phyloP scores from a whole-genome alignment of 768 basidiomycete species.

The Leccinum imitatum region DNA sequence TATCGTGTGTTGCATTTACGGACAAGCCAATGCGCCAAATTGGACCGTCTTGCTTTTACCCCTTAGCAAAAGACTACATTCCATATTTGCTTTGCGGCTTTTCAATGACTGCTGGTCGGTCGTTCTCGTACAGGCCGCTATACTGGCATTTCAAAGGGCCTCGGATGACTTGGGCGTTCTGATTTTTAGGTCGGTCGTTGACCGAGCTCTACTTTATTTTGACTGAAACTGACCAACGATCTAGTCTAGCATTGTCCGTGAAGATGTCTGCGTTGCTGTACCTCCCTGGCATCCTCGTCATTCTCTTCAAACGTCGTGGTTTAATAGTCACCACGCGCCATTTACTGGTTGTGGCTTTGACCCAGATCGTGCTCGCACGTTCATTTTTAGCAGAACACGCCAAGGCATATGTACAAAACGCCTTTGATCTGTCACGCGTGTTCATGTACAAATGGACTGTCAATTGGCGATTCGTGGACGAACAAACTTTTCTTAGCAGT shows the following conservation, averaged over 20 bases:
- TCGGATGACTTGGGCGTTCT: conserved; percentile 62
- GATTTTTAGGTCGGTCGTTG: conserved; percentile 64
- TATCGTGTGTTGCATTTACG: conserved; percentile 69
- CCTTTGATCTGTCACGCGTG: conserved; percentile 85
- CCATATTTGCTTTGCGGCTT: conserved; percentile 85
- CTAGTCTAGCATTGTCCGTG: conserved; percentile 66
- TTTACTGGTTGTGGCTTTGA: conserved; percentile 35
- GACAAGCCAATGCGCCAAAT: conserved; percentile 61
- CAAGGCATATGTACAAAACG: conserved; percentile 64
- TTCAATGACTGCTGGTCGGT: conserved; percentile 96
- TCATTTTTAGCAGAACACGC: conserved; percentile 68
- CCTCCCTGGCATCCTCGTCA: conserved; percentile 81
- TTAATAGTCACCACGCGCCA: conserved; percentile 51
- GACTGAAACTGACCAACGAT: conserved; percentile 3
- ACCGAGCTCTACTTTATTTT: neutral
- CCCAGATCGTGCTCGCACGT: conserved; percentile 61
- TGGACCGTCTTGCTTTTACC: conserved; percentile 72
- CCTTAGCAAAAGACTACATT: conserved; percentile 91
- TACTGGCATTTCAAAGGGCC: conserved; percentile 61
- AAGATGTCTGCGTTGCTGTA: conserved; percentile 96
- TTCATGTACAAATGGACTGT: conserved; percentile 98
- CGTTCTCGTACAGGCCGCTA: conserved; percentile 60
- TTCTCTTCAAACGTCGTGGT: conserved; percentile 76
- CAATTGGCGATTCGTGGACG: conserved; percentile 89
- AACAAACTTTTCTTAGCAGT: conserved; percentile 69